phyloP scores from a whole-genome alignment of 257 asterid species.

The Phtheirospermum japonicum region DNA sequence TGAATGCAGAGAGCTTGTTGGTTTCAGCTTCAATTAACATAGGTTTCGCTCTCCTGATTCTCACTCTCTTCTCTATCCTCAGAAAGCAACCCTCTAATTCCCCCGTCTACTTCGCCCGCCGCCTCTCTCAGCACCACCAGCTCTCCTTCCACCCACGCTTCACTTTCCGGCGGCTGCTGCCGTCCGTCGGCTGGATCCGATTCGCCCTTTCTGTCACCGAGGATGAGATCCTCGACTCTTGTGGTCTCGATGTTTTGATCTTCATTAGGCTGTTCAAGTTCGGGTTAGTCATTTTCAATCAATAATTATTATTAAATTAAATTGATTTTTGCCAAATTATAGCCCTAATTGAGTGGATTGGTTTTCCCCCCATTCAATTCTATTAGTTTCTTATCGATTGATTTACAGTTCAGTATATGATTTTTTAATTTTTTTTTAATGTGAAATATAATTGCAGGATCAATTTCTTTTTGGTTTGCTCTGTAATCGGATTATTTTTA shows the following conservation, averaged over 20 bases:
- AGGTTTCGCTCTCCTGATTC: conserved; percentile 58
- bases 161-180: conserved; percentile 49
- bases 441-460: conserved; percentile 75
- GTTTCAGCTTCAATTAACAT: conserved; percentile 79
- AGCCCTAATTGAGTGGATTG: neutral
- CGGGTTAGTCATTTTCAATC: conserved; percentile 47
- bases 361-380: no score
- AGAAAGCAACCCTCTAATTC: conserved; percentile 63
- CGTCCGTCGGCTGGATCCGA: conserved; percentile 70
- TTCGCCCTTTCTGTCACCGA: conserved; percentile 52
- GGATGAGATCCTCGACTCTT: conserved; percentile 64
- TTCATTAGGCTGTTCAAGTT: conserved; percentile 70
- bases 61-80: conserved; percentile 66
- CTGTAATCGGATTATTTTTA: conserved; percentile 59
- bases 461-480: conserved; percentile 69
- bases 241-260: conserved; percentile 82
- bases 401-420: neutral
- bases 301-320: no score
- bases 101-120: conserved; percentile 72
- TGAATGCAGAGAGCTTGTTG: conserved; percentile 65
- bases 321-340: no score
- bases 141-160: conserved; percentile 38
- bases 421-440: neutral
- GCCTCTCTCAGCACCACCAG: conserved; percentile 59
- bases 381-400: neutral